A percentile compares a stretch with the other conserved stretches of the same genome.
These are phyloP conservation scores for Phialocephala sp. DNA, from an alignment of 2,329 filamentous ascomycete genomes.

Conservation along the genomic window DNA sequence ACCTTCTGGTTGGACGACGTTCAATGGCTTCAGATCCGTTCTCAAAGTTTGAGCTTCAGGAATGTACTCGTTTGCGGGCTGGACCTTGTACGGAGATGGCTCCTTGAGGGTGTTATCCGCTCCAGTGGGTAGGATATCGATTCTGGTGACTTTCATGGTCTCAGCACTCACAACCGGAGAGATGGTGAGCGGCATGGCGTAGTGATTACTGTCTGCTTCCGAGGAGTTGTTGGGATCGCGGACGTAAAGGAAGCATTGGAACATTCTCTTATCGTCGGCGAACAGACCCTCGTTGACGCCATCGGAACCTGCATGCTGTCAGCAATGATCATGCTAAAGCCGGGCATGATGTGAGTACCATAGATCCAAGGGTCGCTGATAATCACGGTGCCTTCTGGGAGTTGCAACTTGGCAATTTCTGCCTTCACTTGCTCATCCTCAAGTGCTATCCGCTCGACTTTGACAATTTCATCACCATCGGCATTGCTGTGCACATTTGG, in stretches of 20 bases:
- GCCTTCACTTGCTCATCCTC: conserved; percentile 62
- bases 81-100: conserved; percentile 61
- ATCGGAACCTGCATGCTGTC: conserved; percentile 51
- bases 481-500: conserved; percentile 63
- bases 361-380: conserved; percentile 63
- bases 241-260: conserved; percentile 71
- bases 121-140: conserved; percentile 73
- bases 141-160: conserved; percentile 68
- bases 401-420: conserved; percentile 64
- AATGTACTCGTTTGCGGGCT: conserved; percentile 66
- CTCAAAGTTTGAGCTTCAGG: conserved; percentile 65
- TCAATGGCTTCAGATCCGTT: conserved; percentile 67
- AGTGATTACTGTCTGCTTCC: conserved; percentile 71
- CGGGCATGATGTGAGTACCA: background rate
- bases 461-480: conserved; percentile 64
- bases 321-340: conserved; percentile 1
- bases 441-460: conserved; percentile 60
- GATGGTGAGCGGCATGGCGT: conserved; percentile 68
- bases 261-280: conserved; percentile 53
- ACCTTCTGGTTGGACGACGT: conserved; percentile 68
- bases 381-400: conserved; percentile 63
- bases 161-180: conserved; percentile 69
- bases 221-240: conserved; percentile 63
- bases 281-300: conserved; percentile 54
- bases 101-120: conserved; percentile 62